Evolutionary conservation across 441 rosid genomes (phyloP).

Genomic region (Adansonia madagascariensis): DNA sequence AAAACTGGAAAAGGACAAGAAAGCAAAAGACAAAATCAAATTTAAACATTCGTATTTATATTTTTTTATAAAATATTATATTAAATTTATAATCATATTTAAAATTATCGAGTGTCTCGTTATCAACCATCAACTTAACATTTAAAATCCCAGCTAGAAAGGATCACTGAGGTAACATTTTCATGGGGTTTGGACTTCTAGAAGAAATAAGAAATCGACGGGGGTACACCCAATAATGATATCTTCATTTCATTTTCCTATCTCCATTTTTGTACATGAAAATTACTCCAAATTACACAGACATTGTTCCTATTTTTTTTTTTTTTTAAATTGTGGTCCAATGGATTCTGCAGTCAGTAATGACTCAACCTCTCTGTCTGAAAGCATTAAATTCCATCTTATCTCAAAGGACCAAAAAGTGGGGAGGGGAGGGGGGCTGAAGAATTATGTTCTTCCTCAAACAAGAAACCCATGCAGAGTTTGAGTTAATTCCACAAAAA

Average conservation of each 20-base stretch:
- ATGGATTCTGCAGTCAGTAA: neutral
- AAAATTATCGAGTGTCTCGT: neutral
- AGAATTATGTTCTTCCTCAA: too few relatives aligned
- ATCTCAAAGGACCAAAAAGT: constrained; percentile 4
- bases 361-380: neutral
- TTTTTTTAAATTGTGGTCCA: constrained; percentile 5
- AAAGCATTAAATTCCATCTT: constrained; percentile 13
- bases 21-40: too few relatives aligned
- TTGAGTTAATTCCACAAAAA: neutral
- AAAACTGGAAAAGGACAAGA: too few relatives aligned
- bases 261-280: neutral
- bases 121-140: neutral
- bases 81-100: too few relatives aligned
- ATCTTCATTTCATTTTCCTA: neutral
- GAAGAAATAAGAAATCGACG: neutral
- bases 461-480: neutral
- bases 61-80: too few relatives aligned
- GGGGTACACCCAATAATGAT: neutral
- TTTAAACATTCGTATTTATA: too few relatives aligned
- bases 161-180: neutral
- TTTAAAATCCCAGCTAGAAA: neutral
- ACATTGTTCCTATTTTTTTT: neutral
- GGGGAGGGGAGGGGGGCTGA: too few relatives aligned
- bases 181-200: neutral
- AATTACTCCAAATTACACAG: neutral